These are phyloP conservation scores for Xylaria sp. DNA, from an alignment of 2,329 filamentous ascomycete species.

Conservation along the genomic window DNA sequence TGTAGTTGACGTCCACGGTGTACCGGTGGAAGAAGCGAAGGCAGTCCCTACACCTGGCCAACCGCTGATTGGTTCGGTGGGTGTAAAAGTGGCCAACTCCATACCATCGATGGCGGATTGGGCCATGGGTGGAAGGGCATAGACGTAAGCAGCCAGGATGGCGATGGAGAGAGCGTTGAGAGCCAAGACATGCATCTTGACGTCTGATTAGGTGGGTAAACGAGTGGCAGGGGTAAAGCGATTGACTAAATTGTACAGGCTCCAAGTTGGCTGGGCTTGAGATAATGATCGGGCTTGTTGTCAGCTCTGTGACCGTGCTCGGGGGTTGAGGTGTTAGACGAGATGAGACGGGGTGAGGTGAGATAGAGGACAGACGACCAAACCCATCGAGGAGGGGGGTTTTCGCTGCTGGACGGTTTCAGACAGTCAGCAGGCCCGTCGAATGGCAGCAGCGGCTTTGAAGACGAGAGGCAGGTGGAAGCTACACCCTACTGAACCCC, in stretches of 20 bases:
- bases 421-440: neutral
- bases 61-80: slow-evolving; percentile 27
- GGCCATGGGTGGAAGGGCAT: slow-evolving; percentile 34
- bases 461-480: slow-evolving; percentile 1
- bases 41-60: slow-evolving; percentile 24
- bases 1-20: slow-evolving; percentile 12
- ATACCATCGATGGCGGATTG: slow-evolving; percentile 8
- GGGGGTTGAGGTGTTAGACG: neutral
- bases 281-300: slow-evolving; percentile 6
- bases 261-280: slow-evolving; percentile 17
- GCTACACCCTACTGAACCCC: neutral
- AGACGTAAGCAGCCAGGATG: slow-evolving; percentile 27
- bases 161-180: slow-evolving; percentile 31
- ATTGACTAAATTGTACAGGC: slow-evolving; percentile 8
- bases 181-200: slow-evolving; percentile 32
- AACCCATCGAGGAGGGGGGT: neutral
- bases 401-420: neutral
- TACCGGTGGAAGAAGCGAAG: slow-evolving; percentile 4
- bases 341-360: neutral
- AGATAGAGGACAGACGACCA: slow-evolving; percentile 11
- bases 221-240: slow-evolving; percentile 1
- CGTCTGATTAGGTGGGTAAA: slow-evolving; percentile 9
- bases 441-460: slow-evolving; percentile 1
- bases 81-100: slow-evolving; percentile 21
- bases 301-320: neutral